Percentiles rank a stretch among this genome's conserved stretches.
Conservation (phyloP, 2,329 filamentous ascomycete genomes). For the Colletotrichum sp. region DNA sequence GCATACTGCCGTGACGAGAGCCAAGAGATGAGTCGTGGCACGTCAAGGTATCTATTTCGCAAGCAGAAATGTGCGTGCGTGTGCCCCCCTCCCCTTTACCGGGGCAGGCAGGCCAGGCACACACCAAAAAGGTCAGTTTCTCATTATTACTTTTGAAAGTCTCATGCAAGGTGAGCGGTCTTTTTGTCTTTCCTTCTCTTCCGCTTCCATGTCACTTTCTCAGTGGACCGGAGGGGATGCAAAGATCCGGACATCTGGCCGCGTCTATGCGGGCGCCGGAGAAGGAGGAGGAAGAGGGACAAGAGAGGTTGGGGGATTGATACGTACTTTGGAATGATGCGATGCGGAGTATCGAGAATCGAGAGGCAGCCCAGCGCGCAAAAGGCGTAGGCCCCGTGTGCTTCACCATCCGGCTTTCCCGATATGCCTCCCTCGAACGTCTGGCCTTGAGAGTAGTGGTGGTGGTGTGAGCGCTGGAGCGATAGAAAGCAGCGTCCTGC, state of each 20-base stretch:
- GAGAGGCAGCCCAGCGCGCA: slow-evolving; percentile 89
- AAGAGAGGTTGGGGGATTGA: not conserved
- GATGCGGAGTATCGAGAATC: slow-evolving; percentile 80
- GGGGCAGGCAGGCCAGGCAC: not conserved
- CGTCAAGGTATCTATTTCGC: slow-evolving; percentile 71
- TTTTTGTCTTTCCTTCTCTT: not conserved
- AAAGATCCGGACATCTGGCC: not conserved
- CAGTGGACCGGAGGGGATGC: slow-evolving; percentile 30
- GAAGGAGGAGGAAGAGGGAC: not conserved
- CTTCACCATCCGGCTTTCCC: slow-evolving; percentile 83
- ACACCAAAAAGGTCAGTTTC: not conserved
- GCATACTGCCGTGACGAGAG: slow-evolving; percentile 87
- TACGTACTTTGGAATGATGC: slow-evolving; percentile 73
- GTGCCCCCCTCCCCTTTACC: not conserved
- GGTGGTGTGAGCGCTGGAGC: not conserved
- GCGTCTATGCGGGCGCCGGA: not conserved
- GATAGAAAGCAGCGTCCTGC: not conserved
- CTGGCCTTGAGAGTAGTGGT: slow-evolving; percentile 64
- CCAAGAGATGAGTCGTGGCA: slow-evolving; percentile 82
- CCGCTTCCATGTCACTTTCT: slow-evolving; percentile 38
- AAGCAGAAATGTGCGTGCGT: slow-evolving; percentile 28
- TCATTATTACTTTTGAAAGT: not conserved
- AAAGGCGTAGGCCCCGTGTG: slow-evolving; percentile 96
- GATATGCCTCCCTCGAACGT: slow-evolving; percentile 95
- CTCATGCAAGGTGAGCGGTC: not conserved